Evolutionary conservation across 148 eudicot species (phyloP), one percentile per base, ranked within the genome.

Genomic region (Chenopodium berlandieri): DNA sequence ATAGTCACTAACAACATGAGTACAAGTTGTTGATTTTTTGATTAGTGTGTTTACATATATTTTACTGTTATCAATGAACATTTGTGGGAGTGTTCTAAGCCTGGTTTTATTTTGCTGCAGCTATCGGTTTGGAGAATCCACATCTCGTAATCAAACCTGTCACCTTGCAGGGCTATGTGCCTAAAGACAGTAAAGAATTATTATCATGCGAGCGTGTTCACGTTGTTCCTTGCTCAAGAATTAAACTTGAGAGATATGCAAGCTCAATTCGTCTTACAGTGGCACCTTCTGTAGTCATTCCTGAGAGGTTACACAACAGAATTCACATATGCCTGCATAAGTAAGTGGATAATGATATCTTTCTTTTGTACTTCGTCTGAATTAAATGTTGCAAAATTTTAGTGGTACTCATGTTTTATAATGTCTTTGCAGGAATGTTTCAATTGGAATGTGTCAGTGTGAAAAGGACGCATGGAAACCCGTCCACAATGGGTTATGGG

Each of bases 311-410:
- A 47, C 90, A 90, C 82, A 89, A 74, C 76, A 94, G 87, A 85
- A 90, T 96, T 79, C 92, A 90, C 83, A 86, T 96, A 50, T 96
- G 99, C 84, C 88, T 91, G 80, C 99, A 96, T 87, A 79, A 75
- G 99, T 94, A 76, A 87, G 97, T 79, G 25, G 62, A 65, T 75
- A 12, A 12, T 76, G 71, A 75, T 27, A n/a, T 6, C 32, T 23
- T 79, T 52, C 40, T 37, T 5, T 6, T 19, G 2, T 20, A 22
- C 10, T 2, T 34, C 19, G 14, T 54, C n/a, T 75, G 30, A 3
- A 60, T 1, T 2, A 13, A 8, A 34, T 46, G 60, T 67, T 9
- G 23, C 60, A 64, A 47, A 16, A 22, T 32, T 19, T 25, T 71
- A 52, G 14, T 64, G 74, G 70, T 63, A 46, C 6, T 17, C 14